Evolutionary conservation across 495 filamentous ascomycete species (phyloP).

Genomic region (Xylaria venustula): DNA sequence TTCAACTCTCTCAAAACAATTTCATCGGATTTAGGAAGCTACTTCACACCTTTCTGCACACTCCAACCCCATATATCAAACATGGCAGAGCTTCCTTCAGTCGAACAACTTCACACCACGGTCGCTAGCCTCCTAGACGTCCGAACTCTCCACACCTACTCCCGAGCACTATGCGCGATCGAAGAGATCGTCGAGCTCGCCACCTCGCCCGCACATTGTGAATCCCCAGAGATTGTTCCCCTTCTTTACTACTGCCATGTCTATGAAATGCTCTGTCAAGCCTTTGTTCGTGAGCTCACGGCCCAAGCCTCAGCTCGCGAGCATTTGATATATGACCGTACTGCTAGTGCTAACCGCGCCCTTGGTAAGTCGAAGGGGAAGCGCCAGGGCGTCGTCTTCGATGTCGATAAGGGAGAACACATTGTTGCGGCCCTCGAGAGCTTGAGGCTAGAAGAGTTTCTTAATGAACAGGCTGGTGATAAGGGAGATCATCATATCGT

Average conservation of each 20-base stretch:
- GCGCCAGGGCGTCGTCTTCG: background rate
- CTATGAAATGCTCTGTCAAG: background rate
- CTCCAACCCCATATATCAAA: too few relatives aligned
- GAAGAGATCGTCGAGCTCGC: background rate
- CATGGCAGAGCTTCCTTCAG: too few relatives aligned
- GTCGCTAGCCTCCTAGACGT: too few relatives aligned
- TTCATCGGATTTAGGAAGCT: background rate
- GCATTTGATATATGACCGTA: background rate
- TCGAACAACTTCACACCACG: too few relatives aligned
- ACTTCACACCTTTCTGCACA: too few relatives aligned
- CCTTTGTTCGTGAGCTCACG: background rate
- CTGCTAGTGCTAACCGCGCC: background rate
- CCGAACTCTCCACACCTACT: too few relatives aligned
- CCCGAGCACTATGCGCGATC: too few relatives aligned
- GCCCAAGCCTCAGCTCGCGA: background rate
- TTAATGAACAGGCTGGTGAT: background rate
- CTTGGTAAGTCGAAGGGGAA: background rate
- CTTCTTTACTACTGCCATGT: background rate
- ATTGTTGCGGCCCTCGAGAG: background rate
- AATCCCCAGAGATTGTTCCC: background rate
- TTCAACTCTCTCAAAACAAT: background rate
- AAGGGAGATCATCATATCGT: background rate
- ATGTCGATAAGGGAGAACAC: background rate
- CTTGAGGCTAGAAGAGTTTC: background rate
- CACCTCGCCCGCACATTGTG: background rate